Evolutionary conservation across 2,329 filamentous ascomycete genomes (phyloP), one percentile per base, ranked within the genome.

Genomic region (Ophiostoma angusticollis): DNA sequence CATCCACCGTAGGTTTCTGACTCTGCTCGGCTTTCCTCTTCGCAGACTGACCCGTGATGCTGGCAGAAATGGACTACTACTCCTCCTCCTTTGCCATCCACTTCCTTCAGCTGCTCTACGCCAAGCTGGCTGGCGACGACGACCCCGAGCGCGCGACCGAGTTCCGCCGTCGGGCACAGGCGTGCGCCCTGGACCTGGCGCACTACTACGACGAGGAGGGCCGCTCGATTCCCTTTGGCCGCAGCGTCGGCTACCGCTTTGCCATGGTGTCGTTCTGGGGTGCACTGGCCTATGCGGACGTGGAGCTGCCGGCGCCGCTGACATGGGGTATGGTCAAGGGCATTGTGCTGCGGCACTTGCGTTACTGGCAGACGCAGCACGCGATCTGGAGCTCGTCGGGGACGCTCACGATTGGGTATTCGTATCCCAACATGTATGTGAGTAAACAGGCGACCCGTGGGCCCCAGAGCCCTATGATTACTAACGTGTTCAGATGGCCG

Each of bases 261-360:
- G 82, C 80, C 35, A 86, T 86, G 76, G 77, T 80, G n/a, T 80
- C 76, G 0, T 87, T 87, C 60, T 87, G 82, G 82, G 78, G 80
- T 11, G 78, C 81, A 0, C 59, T 86, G 21, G 83, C 80, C 1
- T 85, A 84, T 50, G 80, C 81, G 4, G 77, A 77, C 47, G 76
- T 85, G 36, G 78, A 84, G 38, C 66, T 85, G 5, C 80, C 81
- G 0, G 66, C 65, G 7, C 80, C 82, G 0, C 60, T 87, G 38
- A 80, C 76, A 3, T 86, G 81, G 80, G 82, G 83, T 3, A 79
- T 83, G 49, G 77, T 86, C 13, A 85, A 84, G 56, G 82, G 83
- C 2, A 68, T 87, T 12, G 67, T 85, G 28, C 58, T 87, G 40
- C 70, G 82, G 12, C 79, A 87, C 52, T 61, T 89, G 28, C 68